Conservation (phyloP, 176 grass and related monocot species). For the Poa pratensis region DNA sequence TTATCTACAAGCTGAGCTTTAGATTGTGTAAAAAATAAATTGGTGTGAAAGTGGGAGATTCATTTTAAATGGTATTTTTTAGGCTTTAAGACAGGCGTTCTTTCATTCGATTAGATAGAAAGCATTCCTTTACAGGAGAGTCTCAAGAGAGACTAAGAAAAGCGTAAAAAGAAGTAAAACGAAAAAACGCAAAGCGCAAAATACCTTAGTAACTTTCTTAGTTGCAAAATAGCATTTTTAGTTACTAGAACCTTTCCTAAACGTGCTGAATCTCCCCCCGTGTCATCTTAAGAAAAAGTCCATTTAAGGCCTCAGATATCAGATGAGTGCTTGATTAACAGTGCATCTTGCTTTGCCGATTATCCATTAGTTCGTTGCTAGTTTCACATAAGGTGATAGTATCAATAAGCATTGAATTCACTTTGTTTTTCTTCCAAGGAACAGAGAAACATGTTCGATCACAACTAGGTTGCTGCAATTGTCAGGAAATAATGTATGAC, state of each 20-base stretch:
- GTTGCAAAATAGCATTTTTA: no score
- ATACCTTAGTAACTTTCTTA: neutral
- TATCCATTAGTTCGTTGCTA: neutral
- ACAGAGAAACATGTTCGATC: neutral
- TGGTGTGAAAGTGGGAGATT: neutral
- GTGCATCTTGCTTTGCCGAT: neutral
- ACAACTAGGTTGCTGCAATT: neutral
- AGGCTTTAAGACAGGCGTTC: no score
- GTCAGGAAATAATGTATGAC: neutral
- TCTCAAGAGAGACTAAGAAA: no score
- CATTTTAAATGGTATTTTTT: neutral
- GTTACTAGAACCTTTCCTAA: neutral
- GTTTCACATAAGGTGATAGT: neutral
- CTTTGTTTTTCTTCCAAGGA: neutral
- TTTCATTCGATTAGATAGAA: no score
- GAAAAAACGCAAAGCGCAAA: no score
- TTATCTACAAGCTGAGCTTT: neutral
- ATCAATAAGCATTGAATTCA: conserved; percentile 17
- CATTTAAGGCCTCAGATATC: neutral
- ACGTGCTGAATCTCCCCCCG: neutral
- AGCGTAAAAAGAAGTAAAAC: no score
- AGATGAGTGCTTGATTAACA: neutral
- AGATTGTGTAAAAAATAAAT: no score
- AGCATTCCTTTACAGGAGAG: no score
- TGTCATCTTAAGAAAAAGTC: neutral